phyloP scores from a whole-genome alignment of 2,329 filamentous ascomycete genomes.

The Aureobasidium sp. region DNA sequence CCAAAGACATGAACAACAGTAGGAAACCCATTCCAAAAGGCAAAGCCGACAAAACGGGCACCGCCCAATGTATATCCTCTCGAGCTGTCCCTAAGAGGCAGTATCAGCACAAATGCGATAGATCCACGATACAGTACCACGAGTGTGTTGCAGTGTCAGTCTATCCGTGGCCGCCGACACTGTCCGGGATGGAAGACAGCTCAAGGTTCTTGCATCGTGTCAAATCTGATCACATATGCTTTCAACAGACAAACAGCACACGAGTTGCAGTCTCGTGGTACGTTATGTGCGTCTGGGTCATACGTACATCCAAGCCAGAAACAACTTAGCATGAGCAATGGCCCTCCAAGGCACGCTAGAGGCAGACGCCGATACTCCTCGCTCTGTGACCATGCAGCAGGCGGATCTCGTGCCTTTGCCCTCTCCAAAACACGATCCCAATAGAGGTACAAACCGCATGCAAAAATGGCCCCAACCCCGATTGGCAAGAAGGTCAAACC shows the following conservation, averaged over 20 bases:
- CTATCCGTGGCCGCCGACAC: constrained; percentile 17
- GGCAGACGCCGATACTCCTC: constrained; percentile 66
- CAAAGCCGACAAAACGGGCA: constrained; percentile 35
- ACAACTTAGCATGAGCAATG: constrained; percentile 40
- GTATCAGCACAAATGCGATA: background rate
- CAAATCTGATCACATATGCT: background rate
- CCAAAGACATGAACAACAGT: constrained; percentile 44
- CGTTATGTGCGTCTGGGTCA: background rate
- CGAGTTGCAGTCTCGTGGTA: background rate
- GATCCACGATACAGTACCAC: background rate
- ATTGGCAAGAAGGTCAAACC: constrained; percentile 65
- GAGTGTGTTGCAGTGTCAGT: constrained; percentile 33
- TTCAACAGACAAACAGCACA: background rate
- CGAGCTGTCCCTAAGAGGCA: constrained; percentile 34
- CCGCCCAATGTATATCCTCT: constrained; percentile 36
- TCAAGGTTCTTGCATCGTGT: background rate
- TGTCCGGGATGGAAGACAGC: background rate
- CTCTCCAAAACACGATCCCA: constrained; percentile 57
- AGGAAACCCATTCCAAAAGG: constrained; percentile 42
- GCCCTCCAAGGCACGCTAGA: constrained; percentile 63
- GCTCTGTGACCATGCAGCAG: constrained; percentile 50
- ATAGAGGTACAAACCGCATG: constrained; percentile 54
- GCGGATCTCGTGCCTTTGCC: constrained; percentile 37
- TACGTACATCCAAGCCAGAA: background rate
- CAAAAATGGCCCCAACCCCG: constrained; percentile 54